Evolutionary conservation across 495 filamentous ascomycete species (phyloP).

Genomic region (Trichoderma erinaceum): DNA sequence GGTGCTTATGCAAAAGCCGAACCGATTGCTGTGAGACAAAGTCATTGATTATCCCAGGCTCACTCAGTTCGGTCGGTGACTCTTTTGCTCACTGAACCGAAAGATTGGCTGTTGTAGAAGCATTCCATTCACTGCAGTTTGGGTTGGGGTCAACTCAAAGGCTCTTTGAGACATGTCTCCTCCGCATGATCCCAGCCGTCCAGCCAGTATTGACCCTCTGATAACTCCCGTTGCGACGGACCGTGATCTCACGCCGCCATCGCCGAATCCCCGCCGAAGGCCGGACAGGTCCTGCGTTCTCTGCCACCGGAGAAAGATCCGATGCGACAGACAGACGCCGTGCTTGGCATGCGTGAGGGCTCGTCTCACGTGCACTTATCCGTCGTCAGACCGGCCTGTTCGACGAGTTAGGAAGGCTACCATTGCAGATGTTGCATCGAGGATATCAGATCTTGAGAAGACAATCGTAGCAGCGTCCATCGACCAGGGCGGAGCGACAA

Average conservation of each 20-base stretch:
- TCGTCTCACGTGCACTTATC: slow-evolving; percentile 11
- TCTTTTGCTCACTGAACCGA: slow-evolving; percentile 9
- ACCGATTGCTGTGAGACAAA: neutral
- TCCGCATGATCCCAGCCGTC: neutral
- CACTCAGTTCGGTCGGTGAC: neutral
- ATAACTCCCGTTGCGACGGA: neutral
- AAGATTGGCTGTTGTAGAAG: neutral
- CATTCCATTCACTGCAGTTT: neutral
- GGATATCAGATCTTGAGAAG: slow-evolving; percentile 6
- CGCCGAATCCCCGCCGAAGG: neutral
- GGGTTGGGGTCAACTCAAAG: neutral
- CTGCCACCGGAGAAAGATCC: slow-evolving; percentile 16
- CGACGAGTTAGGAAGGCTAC: slow-evolving; percentile 12
- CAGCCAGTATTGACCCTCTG: neutral
- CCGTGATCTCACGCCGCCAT: slow-evolving; percentile 1
- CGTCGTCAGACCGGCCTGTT: neutral
- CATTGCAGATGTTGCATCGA: slow-evolving; percentile 8
- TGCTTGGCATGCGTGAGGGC: slow-evolving; percentile 15
- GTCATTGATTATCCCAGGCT: slow-evolving; percentile 1
- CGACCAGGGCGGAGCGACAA: neutral
- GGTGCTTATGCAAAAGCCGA: slow-evolving; percentile 1
- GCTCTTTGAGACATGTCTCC: slow-evolving; percentile 4
- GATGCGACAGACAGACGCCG: slow-evolving; percentile 11
- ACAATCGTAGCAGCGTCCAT: neutral
- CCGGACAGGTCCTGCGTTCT: slow-evolving; percentile 7